Conservation (phyloP, 257 asterid species). For the Lycium ferocissimum region DNA sequence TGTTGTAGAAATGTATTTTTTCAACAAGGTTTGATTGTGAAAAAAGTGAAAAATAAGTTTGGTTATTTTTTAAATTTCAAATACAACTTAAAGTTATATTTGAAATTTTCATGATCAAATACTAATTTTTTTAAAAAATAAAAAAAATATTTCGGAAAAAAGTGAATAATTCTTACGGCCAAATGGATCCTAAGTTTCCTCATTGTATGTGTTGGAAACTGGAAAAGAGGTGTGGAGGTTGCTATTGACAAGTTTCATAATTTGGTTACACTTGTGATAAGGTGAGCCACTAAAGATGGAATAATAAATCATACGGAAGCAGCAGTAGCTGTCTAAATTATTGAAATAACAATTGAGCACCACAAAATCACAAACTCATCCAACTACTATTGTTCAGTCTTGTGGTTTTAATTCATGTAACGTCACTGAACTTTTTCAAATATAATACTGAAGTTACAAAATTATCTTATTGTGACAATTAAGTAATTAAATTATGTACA, state of each 20-base stretch:
- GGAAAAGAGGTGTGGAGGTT: not conserved
- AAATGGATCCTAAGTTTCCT: not conserved
- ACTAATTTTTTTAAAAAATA: no score
- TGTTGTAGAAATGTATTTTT: no score
- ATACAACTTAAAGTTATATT: no score
- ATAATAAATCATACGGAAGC: not conserved
- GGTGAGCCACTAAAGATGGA: not conserved
- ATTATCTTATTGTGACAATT: no score
- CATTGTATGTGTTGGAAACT: not conserved
- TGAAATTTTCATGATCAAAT: no score
- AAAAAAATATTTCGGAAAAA: no score
- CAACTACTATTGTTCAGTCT: not conserved
- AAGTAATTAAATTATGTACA: no score
- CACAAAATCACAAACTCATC: not conserved
- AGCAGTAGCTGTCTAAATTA: not conserved
- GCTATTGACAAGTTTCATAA: not conserved
- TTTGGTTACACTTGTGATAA: not conserved
- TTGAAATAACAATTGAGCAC: not conserved
- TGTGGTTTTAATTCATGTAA: not conserved
- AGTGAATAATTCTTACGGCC: no score
- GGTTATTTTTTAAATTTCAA: no score
- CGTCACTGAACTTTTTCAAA: not conserved
- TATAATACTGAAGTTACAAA: no score
- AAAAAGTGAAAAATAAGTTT: no score
- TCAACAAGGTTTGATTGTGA: no score